Conservation (phyloP, 2,329 filamentous ascomycete species). For the Diaporthe australafricana region DNA sequence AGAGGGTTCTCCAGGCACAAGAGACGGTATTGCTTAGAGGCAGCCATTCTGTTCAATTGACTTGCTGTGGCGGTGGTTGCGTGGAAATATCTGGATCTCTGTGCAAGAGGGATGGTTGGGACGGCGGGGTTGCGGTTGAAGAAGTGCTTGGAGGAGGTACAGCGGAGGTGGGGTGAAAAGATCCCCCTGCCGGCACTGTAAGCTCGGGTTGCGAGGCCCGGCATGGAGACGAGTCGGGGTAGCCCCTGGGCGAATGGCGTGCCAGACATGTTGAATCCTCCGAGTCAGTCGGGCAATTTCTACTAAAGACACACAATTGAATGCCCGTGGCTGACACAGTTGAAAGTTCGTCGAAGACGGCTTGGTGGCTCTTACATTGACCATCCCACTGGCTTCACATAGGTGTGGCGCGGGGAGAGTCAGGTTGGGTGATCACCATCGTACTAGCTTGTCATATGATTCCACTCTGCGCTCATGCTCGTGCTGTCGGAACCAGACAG, state of each 20-base stretch:
- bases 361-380: background rate
- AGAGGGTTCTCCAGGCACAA: slow-evolving; percentile 97
- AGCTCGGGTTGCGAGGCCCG: slow-evolving; percentile 28
- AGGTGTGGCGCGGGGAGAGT: background rate
- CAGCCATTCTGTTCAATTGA: slow-evolving; percentile 70
- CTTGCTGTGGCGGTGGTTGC: slow-evolving; percentile 37
- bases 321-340: background rate
- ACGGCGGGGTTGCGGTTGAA: slow-evolving; percentile 45
- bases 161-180: slow-evolving; percentile 37
- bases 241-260: slow-evolving; percentile 30
- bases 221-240: slow-evolving; percentile 31
- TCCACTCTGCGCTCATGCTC: slow-evolving; percentile 37
- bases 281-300: slow-evolving; percentile 13
- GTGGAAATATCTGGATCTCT: slow-evolving; percentile 37
- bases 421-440: slow-evolving; percentile 32
- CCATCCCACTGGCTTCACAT: background rate
- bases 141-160: slow-evolving; percentile 28
- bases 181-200: slow-evolving; percentile 30
- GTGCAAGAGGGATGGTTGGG: slow-evolving; percentile 42
- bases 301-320: background rate
- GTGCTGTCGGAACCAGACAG: slow-evolving; percentile 29
- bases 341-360: background rate
- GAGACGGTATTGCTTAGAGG: slow-evolving; percentile 84
- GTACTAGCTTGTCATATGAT: slow-evolving; percentile 34
- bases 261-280: slow-evolving; percentile 30